Conservation (phyloP, 2,329 filamentous ascomycete species). For the Colletotrichum sp. region DNA sequence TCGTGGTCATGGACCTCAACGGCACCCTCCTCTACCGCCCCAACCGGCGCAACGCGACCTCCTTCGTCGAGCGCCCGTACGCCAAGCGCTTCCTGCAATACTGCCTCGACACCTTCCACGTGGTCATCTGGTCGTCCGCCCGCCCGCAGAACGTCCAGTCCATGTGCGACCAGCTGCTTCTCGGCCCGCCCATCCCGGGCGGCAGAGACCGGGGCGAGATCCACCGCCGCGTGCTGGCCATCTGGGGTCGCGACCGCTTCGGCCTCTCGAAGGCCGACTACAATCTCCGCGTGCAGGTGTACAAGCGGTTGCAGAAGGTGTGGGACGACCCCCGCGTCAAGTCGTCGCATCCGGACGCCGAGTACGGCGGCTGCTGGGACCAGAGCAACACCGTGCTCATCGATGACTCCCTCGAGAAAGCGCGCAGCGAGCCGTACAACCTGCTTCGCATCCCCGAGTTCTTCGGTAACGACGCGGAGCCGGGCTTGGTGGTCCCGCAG, state of each 20-base stretch:
- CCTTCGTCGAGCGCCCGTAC: slow-evolving; percentile 71
- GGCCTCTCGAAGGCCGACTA: slow-evolving; percentile 71
- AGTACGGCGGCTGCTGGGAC: slow-evolving; percentile 62
- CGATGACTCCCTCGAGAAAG: slow-evolving; percentile 86
- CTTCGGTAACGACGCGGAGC: slow-evolving; percentile 47
- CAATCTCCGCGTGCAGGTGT: slow-evolving; percentile 77
- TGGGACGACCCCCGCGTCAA: slow-evolving; percentile 64
- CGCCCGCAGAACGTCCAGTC: slow-evolving; percentile 71
- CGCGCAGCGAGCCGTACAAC: slow-evolving; percentile 82
- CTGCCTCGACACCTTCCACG: slow-evolving; percentile 74
- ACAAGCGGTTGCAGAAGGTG: slow-evolving; percentile 79
- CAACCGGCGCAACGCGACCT: slow-evolving; percentile 45
- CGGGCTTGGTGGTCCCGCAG: slow-evolving; percentile 53
- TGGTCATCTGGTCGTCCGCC: slow-evolving; percentile 93
- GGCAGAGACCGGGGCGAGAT: slow-evolving; percentile 41
- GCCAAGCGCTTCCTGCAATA: slow-evolving; percentile 74
- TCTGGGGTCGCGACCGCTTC: slow-evolving; percentile 82
- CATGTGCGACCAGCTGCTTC: slow-evolving; percentile 72
- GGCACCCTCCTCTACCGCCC: slow-evolving; percentile 84
- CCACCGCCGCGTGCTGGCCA: slow-evolving; percentile 62
- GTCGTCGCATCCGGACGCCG: slow-evolving; percentile 47
- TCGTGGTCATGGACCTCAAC: slow-evolving; percentile 92
- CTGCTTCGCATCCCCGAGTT: slow-evolving; percentile 84
- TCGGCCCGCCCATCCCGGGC: not conserved
- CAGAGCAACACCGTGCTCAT: slow-evolving; percentile 89